phyloP scores from a whole-genome alignment of 2,329 filamentous ascomycete species.

The Chaetomiaceae sp. region DNA sequence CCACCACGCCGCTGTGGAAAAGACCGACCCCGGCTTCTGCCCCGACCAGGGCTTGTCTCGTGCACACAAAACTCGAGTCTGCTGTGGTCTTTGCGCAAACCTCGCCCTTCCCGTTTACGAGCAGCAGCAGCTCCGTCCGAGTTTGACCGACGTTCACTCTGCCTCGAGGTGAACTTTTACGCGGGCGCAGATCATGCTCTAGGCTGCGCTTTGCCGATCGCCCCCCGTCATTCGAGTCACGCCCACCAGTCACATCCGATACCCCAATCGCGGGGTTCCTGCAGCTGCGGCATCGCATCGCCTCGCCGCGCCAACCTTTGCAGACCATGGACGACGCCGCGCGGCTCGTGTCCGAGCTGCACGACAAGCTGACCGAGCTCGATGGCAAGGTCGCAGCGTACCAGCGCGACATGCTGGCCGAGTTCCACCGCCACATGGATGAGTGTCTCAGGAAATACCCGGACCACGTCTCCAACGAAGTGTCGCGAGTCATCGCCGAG shows the following conservation, averaged over 20 bases:
- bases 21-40: not conserved
- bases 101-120: not conserved
- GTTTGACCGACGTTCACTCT: no score
- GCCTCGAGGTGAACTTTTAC: no score
- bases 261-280: slow-evolving; percentile 9
- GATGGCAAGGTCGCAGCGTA: slow-evolving; percentile 53
- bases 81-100: not conserved
- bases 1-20: not conserved
- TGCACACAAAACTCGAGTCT: slow-evolving; percentile 5
- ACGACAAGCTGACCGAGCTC: slow-evolving; percentile 50
- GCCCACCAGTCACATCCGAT: slow-evolving; percentile 16
- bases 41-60: not conserved
- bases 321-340: slow-evolving; percentile 46
- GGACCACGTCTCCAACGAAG: slow-evolving; percentile 41
- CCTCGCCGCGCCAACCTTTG: slow-evolving; percentile 11
- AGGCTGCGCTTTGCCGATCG: slow-evolving; percentile 16
- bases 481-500: slow-evolving; percentile 44
- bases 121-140: no score
- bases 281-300: slow-evolving; percentile 16
- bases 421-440: slow-evolving; percentile 52
- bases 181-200: no score
- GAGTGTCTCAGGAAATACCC: slow-evolving; percentile 45
- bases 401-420: slow-evolving; percentile 51
- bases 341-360: slow-evolving; percentile 47
- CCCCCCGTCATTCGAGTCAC: slow-evolving; percentile 20